phyloP scores from a whole-genome alignment of 768 basidiomycete genomes.

The Trametes villosa region DNA sequence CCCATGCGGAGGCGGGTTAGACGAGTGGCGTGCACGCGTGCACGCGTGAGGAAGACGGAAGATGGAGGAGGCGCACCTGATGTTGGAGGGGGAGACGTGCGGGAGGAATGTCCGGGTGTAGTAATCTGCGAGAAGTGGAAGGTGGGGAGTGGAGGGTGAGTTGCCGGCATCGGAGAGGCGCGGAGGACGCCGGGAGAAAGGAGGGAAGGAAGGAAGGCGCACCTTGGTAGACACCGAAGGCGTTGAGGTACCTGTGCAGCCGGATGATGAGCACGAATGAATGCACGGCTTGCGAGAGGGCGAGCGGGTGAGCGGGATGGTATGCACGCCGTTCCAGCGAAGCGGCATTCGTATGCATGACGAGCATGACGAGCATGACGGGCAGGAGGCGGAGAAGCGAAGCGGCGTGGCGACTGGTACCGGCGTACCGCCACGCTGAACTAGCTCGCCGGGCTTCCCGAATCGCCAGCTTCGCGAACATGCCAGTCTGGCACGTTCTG shows the following conservation, averaged over 20 bases:
- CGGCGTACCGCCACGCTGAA: too few relatives aligned
- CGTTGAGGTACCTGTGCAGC: constrained; percentile 26
- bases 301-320: too few relatives aligned
- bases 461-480: too few relatives aligned
- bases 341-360: too few relatives aligned
- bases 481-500: too few relatives aligned
- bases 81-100: constrained; percentile 24
- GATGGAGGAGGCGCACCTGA: constrained; percentile 25
- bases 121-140: constrained; percentile 14
- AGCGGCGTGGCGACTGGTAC: too few relatives aligned
- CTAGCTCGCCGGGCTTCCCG: too few relatives aligned
- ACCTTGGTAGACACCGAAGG: constrained; percentile 37
- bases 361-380: too few relatives aligned
- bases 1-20: background rate
- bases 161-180: too few relatives aligned
- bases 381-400: too few relatives aligned
- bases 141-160: background rate
- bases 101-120: constrained; percentile 26
- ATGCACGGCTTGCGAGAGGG: background rate
- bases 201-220: background rate
- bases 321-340: too few relatives aligned
- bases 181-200: background rate
- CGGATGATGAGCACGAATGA: background rate
- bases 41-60: background rate
- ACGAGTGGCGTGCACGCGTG: background rate